phyloP scores from a whole-genome alignment of 768 basidiomycete species.

The Xerocomus spinulosus region DNA sequence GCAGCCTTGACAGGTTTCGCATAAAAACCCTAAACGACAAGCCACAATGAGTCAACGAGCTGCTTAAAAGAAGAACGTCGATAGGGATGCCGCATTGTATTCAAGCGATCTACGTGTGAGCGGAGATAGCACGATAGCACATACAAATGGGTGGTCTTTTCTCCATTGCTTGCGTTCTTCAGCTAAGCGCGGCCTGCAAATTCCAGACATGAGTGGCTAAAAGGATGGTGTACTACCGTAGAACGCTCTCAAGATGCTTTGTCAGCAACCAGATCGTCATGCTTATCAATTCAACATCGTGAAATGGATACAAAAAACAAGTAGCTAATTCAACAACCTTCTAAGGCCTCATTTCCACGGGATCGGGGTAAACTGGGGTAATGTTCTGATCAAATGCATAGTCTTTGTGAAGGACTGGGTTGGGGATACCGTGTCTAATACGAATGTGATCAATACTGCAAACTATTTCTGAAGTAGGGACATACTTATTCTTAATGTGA shows the following conservation, averaged over 20 bases:
- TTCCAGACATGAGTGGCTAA: conserved; percentile 66
- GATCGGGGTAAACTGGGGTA: conserved; percentile 13
- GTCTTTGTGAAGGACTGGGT: conserved; percentile 15
- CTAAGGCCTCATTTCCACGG: conserved; percentile 3
- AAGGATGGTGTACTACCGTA: not conserved
- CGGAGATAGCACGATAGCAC: conserved; percentile 29
- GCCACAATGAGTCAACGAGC: conserved; percentile 2
- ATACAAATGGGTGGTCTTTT: conserved; percentile 97
- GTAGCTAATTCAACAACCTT: not conserved
- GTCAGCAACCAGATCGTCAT: conserved; percentile 12
- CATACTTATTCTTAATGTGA: conserved; percentile 20
- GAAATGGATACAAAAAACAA: not conserved
- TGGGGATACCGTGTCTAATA: conserved; percentile 16
- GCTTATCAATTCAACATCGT: not conserved
- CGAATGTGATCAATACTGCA: not conserved
- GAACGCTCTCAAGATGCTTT: conserved; percentile 10
- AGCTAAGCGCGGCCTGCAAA: conserved; percentile 86
- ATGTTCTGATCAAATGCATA: conserved; percentile 21
- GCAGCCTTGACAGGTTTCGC: conserved; percentile 86
- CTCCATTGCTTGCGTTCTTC: conserved; percentile 99
- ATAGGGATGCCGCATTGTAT: not conserved
- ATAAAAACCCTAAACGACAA: conserved; percentile 78
- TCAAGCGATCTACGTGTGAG: conserved; percentile 2
- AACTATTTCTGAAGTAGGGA: not conserved
- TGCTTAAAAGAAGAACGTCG: not conserved